phyloP scores from a whole-genome alignment of 2,329 filamentous ascomycete species.

The Alternaria burnsii region DNA sequence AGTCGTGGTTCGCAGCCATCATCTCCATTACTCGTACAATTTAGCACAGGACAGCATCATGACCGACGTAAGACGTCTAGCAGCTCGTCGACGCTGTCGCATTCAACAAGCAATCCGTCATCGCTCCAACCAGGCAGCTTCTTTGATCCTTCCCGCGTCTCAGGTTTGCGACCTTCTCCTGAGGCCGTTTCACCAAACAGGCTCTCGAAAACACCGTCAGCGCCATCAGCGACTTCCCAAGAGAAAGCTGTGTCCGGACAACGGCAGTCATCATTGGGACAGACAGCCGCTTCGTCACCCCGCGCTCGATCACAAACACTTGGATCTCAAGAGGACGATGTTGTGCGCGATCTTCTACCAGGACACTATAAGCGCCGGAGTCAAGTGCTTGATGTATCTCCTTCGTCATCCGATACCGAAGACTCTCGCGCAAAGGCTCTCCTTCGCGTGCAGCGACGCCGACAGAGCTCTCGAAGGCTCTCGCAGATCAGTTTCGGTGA shows the following conservation, averaged over 20 bases:
- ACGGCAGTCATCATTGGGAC: slow-evolving; percentile 41
- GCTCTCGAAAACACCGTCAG: slow-evolving; percentile 52
- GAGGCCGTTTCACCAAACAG: slow-evolving; percentile 65
- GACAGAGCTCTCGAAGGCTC: slow-evolving; percentile 93
- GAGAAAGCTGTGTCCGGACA: slow-evolving; percentile 48
- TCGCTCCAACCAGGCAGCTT: slow-evolving; percentile 75
- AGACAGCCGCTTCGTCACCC: slow-evolving; percentile 57
- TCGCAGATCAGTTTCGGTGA: slow-evolving; percentile 90
- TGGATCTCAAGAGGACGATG: slow-evolving; percentile 90
- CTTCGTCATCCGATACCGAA: slow-evolving; percentile 97
- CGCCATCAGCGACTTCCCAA: slow-evolving; percentile 58
- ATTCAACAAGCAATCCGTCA: slow-evolving; percentile 69
- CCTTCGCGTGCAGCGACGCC: slow-evolving; percentile 87
- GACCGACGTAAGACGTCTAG: slow-evolving; percentile 93
- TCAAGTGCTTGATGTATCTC: slow-evolving; percentile 95
- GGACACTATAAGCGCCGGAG: slow-evolving; percentile 88
- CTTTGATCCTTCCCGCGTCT: slow-evolving; percentile 73
- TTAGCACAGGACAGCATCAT: slow-evolving; percentile 82
- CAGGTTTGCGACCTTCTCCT: slow-evolving; percentile 61
- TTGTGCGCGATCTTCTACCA: slow-evolving; percentile 70
- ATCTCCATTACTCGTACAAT: slow-evolving; percentile 94
- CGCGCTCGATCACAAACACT: slow-evolving; percentile 88
- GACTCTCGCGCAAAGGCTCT: slow-evolving; percentile 90
- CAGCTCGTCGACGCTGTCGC: slow-evolving; percentile 83
- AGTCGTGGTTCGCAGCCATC: slow-evolving; percentile 84